Evolutionary conservation across 345 rosid genomes (phyloP).

Genomic region (Laguncularia racemosa): DNA sequence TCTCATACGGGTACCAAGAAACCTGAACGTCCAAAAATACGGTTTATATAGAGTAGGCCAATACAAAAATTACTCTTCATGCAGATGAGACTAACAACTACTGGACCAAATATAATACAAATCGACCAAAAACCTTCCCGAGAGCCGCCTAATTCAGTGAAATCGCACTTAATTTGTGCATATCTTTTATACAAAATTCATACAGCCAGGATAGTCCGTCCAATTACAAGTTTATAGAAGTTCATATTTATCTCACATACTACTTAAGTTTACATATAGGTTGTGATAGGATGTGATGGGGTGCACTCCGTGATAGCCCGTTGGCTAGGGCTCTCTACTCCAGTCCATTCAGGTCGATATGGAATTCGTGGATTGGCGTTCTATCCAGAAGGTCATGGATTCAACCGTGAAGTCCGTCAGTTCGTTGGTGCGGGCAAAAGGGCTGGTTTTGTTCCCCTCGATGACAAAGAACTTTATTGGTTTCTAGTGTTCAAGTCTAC

Average conservation of each 20-base stretch:
- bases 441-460: slow-evolving; percentile 18
- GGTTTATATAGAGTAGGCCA: too few relatives aligned
- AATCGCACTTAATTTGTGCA: too few relatives aligned
- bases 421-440: slow-evolving; percentile 18
- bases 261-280: slow-evolving; percentile 12
- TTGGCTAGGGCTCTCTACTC: slow-evolving; percentile 21
- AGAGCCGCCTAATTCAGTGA: too few relatives aligned
- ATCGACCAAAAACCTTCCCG: too few relatives aligned
- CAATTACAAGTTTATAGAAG: too few relatives aligned
- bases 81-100: too few relatives aligned
- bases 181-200: too few relatives aligned
- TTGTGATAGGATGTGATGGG: slow-evolving; percentile 45
- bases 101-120: too few relatives aligned
- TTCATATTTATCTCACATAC: slow-evolving; percentile 17
- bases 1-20: too few relatives aligned
- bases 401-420: slow-evolving; percentile 8
- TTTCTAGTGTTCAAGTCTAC: slow-evolving; percentile 12
- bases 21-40: too few relatives aligned
- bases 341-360: slow-evolving; percentile 19
- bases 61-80: too few relatives aligned
- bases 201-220: too few relatives aligned
- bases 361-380: slow-evolving; percentile 23
- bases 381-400: slow-evolving; percentile 23
- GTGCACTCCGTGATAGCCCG: slow-evolving; percentile 28
- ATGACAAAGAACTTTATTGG: slow-evolving; percentile 27